These are phyloP conservation scores for Cercospora sp. DNA, from an alignment of 2,329 filamentous ascomycete species.

Conservation along the genomic window DNA sequence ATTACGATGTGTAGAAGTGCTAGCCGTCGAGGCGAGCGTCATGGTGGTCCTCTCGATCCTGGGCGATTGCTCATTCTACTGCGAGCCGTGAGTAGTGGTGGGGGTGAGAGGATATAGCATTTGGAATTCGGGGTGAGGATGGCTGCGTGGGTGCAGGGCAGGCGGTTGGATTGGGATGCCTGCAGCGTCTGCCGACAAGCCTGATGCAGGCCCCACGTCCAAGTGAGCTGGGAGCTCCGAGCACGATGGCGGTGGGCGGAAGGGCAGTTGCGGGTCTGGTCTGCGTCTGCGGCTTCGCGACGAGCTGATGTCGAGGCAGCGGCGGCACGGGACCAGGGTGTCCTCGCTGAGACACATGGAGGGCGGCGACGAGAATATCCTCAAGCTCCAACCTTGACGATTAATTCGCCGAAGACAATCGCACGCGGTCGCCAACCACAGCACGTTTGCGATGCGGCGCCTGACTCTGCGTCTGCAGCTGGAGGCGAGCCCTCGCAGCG, in stretches of 20 bases:
- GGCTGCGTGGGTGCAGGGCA: not conserved
- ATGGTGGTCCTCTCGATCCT: not conserved
- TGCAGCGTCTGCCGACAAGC: not conserved
- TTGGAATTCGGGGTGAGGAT: not conserved
- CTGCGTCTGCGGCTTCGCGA: not conserved
- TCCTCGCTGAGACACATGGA: conserved; percentile 16
- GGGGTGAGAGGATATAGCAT: not conserved
- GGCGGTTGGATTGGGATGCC: not conserved
- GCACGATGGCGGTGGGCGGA: not conserved
- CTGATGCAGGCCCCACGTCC: not conserved
- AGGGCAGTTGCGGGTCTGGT: not conserved
- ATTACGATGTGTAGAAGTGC: not conserved
- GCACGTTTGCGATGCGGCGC: not conserved
- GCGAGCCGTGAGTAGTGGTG: not conserved
- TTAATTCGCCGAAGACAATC: not conserved
- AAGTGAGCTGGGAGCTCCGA: not conserved
- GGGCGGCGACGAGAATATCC: not conserved
- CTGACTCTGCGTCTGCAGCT: not conserved
- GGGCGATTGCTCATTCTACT: not conserved
- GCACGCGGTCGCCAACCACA: not conserved
- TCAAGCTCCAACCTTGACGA: conserved; percentile 5
- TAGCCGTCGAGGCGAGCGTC: not conserved
- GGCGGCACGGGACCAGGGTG: not conserved
- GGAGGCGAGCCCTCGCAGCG: not conserved
- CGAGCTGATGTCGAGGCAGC: conserved; percentile 2